Evolutionary conservation across 2,329 filamentous ascomycete genomes (phyloP).

Genomic region (Nothophoma quercina): DNA sequence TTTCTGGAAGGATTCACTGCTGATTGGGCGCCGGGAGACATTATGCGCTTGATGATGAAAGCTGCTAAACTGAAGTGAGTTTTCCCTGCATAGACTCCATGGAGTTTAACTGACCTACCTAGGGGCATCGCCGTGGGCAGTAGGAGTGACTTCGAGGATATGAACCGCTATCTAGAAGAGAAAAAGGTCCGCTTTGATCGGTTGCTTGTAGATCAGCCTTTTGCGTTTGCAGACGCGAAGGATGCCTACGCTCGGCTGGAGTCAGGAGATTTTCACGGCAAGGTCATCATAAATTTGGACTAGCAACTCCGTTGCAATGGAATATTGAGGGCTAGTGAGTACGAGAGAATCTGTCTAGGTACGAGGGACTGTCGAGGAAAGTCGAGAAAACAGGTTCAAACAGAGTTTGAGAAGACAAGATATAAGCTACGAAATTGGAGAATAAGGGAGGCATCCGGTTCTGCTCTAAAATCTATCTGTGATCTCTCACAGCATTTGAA

Average conservation of each 20-base stretch:
- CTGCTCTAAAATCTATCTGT: too few species aligned
- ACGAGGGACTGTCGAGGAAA: too few species aligned
- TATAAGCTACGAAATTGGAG: too few species aligned
- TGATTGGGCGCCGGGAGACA: slow-evolving; percentile 13
- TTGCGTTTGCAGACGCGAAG: slow-evolving; percentile 2
- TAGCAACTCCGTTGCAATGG: neutral
- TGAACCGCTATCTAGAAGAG: slow-evolving; percentile 6
- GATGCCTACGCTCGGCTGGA: slow-evolving; percentile 1
- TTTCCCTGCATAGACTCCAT: neutral
- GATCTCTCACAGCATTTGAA: too few species aligned
- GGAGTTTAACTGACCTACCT: neutral
- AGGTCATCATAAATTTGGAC: slow-evolving; percentile 5
- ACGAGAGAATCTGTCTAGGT: too few species aligned
- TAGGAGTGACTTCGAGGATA: slow-evolving; percentile 5
- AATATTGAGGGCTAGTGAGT: too few species aligned
- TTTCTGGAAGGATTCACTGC: slow-evolving; percentile 29
- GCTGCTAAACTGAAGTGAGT: slow-evolving; percentile 32
- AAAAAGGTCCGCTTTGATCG: slow-evolving; percentile 1
- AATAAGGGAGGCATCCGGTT: too few species aligned
- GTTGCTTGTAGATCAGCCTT: neutral
- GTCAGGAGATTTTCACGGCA: slow-evolving; percentile 1
- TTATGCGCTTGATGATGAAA: slow-evolving; percentile 32
- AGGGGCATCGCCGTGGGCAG: slow-evolving; percentile 11
- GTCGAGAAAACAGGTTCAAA: too few species aligned
- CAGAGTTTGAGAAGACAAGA: too few species aligned